phyloP scores from a whole-genome alignment of 2,329 filamentous ascomycete species.

The Colletotrichum tamarilloi region DNA sequence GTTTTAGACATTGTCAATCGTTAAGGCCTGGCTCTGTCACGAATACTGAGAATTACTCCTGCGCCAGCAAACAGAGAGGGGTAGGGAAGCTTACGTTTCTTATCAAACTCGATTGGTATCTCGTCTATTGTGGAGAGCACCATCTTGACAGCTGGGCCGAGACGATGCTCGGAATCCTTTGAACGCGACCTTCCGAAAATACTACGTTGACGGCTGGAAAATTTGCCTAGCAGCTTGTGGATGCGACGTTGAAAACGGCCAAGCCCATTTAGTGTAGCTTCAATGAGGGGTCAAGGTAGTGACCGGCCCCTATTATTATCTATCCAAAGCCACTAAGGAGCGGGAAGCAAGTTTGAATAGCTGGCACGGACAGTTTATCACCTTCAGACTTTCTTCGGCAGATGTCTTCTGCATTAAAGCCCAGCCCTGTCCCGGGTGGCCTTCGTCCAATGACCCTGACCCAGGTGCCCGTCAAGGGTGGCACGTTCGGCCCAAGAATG shows the following conservation, averaged over 20 bases:
- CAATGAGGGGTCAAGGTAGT: background rate
- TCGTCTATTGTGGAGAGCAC: conserved; percentile 9
- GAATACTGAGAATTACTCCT: background rate
- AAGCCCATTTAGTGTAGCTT: background rate
- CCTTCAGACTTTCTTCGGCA: background rate
- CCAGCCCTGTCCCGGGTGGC: background rate
- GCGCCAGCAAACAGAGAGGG: no score
- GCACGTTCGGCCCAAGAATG: background rate
- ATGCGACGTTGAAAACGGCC: background rate
- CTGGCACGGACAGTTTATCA: background rate
- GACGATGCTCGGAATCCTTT: background rate
- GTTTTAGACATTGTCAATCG: background rate
- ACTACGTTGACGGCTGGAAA: background rate
- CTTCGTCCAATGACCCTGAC: background rate
- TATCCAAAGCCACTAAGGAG: background rate
- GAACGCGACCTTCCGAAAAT: background rate
- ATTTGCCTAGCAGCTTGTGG: background rate
- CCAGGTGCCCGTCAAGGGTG: background rate
- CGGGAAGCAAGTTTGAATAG: background rate
- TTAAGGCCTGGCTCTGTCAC: background rate
- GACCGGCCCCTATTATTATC: background rate
- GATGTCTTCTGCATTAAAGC: background rate
- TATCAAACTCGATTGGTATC: background rate
- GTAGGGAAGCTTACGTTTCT: background rate
- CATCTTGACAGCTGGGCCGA: background rate